Conservation (phyloP, 257 asterid genomes). For the Nyctanthes arbortristis region DNA sequence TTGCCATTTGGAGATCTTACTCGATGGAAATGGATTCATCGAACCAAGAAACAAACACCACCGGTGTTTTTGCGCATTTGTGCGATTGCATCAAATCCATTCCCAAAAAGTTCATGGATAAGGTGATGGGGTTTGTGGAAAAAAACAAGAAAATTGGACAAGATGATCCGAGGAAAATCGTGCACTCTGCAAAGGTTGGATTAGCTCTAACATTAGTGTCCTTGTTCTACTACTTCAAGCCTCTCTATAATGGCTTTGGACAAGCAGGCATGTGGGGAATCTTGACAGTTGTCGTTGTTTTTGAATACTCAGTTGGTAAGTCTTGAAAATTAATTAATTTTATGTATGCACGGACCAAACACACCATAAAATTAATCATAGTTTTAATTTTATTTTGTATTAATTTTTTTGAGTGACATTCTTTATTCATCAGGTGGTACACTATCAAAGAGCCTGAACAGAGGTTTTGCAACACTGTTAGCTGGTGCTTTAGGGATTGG, state of each 20-base stretch:
- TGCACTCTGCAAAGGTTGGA: conserved; percentile 64
- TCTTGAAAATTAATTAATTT: too few species aligned
- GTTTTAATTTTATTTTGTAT: too few species aligned
- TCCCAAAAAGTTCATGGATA: conserved; percentile 20
- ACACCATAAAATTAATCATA: too few species aligned
- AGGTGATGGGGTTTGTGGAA: conserved; percentile 6
- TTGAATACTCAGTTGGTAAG: conserved; percentile 74
- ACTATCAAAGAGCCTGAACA: conserved; percentile 58
- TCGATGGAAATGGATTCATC: conserved; percentile 35
- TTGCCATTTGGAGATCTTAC: not conserved
- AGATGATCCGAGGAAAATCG: conserved; percentile 67
- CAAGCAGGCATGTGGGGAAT: conserved; percentile 82
- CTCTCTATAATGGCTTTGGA: conserved; percentile 63
- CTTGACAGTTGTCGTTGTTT: conserved; percentile 66
- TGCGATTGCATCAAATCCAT: conserved; percentile 27
- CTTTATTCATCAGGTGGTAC: conserved; percentile 58
- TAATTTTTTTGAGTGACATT: not conserved
- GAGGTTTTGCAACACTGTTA: conserved; percentile 69
- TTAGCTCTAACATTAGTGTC: conserved; percentile 63
- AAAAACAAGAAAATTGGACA: conserved; percentile 41
- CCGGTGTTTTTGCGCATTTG: not conserved
- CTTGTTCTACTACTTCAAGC: conserved; percentile 56
- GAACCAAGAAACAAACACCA: conserved; percentile 21
- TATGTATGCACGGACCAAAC: too few species aligned
- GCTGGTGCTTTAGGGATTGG: conserved; percentile 82